Percentiles rank a stretch among this genome's conserved stretches.
phyloP scores from a whole-genome alignment of 2,329 filamentous ascomycete species.

The Lasiodiplodia hormozganensis region DNA sequence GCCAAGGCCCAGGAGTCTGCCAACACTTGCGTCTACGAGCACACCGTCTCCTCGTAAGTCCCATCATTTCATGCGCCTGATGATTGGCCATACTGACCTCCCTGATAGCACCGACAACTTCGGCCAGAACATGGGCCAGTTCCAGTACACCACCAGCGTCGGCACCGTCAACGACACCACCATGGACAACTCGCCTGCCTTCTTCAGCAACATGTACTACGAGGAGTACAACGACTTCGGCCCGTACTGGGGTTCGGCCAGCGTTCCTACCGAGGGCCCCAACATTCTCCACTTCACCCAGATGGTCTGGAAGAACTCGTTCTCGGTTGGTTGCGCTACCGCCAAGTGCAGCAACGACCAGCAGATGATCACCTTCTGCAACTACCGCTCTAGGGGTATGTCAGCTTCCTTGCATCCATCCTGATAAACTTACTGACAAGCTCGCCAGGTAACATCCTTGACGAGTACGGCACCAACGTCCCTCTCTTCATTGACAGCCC shows the following conservation, averaged over 20 bases:
- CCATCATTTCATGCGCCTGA: background rate
- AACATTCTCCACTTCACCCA: slow-evolving; percentile 46
- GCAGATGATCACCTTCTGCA: slow-evolving; percentile 74
- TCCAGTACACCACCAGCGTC: slow-evolving; percentile 80
- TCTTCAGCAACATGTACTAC: slow-evolving; percentile 39
- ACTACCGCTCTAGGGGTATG: slow-evolving; percentile 78
- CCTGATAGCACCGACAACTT: slow-evolving; percentile 58
- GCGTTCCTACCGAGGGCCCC: slow-evolving; percentile 32
- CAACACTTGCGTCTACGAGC: slow-evolving; percentile 71
- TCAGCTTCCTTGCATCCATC: background rate
- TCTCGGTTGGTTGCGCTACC: slow-evolving; percentile 46
- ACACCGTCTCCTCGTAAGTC: slow-evolving; percentile 47
- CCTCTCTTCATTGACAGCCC: slow-evolving; percentile 7
- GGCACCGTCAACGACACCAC: slow-evolving; percentile 67
- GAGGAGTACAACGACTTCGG: slow-evolving; percentile 41
- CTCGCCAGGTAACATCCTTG: slow-evolving; percentile 60
- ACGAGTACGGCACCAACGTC: slow-evolving; percentile 63
- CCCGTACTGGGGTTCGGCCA: background rate
- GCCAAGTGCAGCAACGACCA: slow-evolving; percentile 39
- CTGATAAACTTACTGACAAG: slow-evolving; percentile 35
- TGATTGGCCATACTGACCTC: slow-evolving; percentile 42
- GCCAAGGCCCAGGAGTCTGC: slow-evolving; percentile 70
- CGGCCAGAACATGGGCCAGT: slow-evolving; percentile 80
- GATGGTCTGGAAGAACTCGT: slow-evolving; percentile 47
- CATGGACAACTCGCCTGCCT: slow-evolving; percentile 59